Evolutionary conservation across 192 early-diverging fungal species (phyloP).

Genomic region (Haplosporangium gracile): DNA sequence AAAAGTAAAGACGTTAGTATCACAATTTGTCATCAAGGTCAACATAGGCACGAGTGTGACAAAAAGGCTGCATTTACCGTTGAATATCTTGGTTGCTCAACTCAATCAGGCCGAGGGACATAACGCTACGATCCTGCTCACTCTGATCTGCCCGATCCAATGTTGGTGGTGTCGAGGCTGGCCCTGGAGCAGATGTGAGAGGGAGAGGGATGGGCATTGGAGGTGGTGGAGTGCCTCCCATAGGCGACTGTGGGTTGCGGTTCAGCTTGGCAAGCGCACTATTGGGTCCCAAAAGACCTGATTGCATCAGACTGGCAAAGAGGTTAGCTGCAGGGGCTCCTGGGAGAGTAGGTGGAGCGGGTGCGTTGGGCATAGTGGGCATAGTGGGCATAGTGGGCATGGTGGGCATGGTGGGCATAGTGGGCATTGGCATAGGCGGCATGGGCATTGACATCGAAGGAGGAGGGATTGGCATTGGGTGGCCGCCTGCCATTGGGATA

Average conservation of each 20-base stretch:
- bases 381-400: conserved; percentile 5
- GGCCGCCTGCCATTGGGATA: background rate
- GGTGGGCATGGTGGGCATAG: conserved; percentile 3
- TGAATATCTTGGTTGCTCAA: conserved; percentile 66
- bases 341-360: conserved; percentile 1
- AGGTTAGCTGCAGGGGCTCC: conserved; percentile 28
- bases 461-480: conserved; percentile 12
- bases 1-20: conserved; percentile 13
- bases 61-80: conserved; percentile 29
- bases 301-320: conserved; percentile 50
- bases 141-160: conserved; percentile 19
- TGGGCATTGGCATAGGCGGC: conserved; percentile 8
- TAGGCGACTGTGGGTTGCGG: conserved; percentile 25
- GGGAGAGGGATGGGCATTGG: background rate
- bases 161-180: conserved; percentile 12
- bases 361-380: conserved; percentile 7
- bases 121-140: conserved; percentile 39
- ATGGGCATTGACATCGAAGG: conserved; percentile 5
- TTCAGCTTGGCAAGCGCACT: conserved; percentile 22
- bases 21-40: background rate
- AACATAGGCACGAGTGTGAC: background rate
- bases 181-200: conserved; percentile 12
- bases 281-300: conserved; percentile 42
- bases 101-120: conserved; percentile 57
- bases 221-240: conserved; percentile 13